Evolutionary conservation across 2,329 filamentous ascomycete species (phyloP).

Genomic region (Rhinocladiella mackenziei): DNA sequence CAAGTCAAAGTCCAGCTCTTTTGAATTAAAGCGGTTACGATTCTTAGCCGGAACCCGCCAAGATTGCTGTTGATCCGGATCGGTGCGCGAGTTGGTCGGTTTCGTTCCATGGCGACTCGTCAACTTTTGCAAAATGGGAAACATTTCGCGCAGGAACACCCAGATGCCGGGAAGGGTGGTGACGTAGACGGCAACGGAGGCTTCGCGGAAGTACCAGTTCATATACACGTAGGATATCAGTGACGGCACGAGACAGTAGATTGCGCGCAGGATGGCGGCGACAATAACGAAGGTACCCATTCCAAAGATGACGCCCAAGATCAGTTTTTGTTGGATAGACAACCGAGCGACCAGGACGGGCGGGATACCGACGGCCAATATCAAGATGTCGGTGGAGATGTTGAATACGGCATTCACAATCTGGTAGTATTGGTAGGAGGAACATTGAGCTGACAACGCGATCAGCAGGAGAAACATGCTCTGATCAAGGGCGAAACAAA

Average conservation of each 20-base stretch:
- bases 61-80: conserved; percentile 6
- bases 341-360: conserved; percentile 41
- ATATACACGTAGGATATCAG: conserved; percentile 38
- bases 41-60: conserved; percentile 8
- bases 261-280: conserved; percentile 48
- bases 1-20: too few species aligned
- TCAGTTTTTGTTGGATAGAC: conserved; percentile 43
- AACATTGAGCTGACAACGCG: conserved; percentile 35
- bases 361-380: conserved; percentile 44
- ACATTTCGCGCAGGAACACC: conserved; percentile 49
- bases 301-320: conserved; percentile 41
- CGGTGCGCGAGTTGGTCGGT: conserved; percentile 16
- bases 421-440: conserved; percentile 44
- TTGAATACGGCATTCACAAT: conserved; percentile 47
- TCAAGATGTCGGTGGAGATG: conserved; percentile 43
- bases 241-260: conserved; percentile 43
- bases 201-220: conserved; percentile 49
- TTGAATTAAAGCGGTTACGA: too few species aligned
- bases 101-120: conserved; percentile 6
- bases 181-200: conserved; percentile 45
- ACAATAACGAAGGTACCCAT: conserved; percentile 48
- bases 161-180: conserved; percentile 52
- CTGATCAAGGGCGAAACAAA: conserved; percentile 2
- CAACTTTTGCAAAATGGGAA: conserved; percentile 32
- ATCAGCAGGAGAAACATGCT: conserved; percentile 2